A percentile compares a stretch with the other conserved stretches of the same genome.
Evolutionary conservation across 495 filamentous ascomycete genomes (phyloP).

Genomic region (Arthonia radiata): DNA sequence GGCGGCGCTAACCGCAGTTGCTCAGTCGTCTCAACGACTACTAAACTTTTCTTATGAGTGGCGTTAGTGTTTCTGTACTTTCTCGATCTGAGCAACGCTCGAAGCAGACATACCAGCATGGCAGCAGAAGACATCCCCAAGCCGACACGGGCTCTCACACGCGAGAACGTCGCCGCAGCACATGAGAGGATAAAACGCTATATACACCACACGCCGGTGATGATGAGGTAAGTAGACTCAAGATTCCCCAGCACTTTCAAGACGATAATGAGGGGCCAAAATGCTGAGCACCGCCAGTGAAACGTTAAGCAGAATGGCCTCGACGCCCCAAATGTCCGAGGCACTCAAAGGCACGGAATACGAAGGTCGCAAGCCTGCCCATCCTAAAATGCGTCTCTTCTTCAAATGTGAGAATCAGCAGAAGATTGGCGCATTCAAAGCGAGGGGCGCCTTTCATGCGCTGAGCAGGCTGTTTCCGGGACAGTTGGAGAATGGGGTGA

Average conservation of each 20-base stretch:
- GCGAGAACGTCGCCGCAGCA: slow-evolving; percentile 40
- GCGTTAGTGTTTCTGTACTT: too few relatives aligned
- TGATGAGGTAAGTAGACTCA: too few relatives aligned
- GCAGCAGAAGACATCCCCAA: slow-evolving; percentile 17
- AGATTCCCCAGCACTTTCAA: too few relatives aligned
- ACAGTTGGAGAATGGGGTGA: slow-evolving; percentile 43
- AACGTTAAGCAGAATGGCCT: slow-evolving; percentile 50
- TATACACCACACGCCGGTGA: slow-evolving; percentile 63
- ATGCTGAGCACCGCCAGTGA: too few relatives aligned
- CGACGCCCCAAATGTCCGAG: slow-evolving; percentile 32
- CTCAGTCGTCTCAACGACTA: too few relatives aligned
- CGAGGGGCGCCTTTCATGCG: slow-evolving; percentile 74
- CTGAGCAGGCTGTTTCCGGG: slow-evolving; percentile 43
- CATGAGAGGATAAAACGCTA: slow-evolving; percentile 44
- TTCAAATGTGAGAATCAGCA: slow-evolving; percentile 97
- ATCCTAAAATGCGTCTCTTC: slow-evolving; percentile 47
- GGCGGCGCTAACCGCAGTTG: too few relatives aligned
- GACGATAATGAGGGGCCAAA: too few relatives aligned
- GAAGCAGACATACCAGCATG: background rate
- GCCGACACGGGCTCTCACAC: slow-evolving; percentile 32
- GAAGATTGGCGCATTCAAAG: slow-evolving; percentile 82
- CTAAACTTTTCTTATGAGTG: too few relatives aligned
- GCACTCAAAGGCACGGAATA: slow-evolving; percentile 29
- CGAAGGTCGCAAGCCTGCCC: slow-evolving; percentile 30
- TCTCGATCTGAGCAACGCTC: too few relatives aligned